A percentile compares a stretch with the other conserved stretches of the same genome.
Evolutionary conservation across 306 rosid species (phyloP).

Genomic region (Myrica gale): DNA sequence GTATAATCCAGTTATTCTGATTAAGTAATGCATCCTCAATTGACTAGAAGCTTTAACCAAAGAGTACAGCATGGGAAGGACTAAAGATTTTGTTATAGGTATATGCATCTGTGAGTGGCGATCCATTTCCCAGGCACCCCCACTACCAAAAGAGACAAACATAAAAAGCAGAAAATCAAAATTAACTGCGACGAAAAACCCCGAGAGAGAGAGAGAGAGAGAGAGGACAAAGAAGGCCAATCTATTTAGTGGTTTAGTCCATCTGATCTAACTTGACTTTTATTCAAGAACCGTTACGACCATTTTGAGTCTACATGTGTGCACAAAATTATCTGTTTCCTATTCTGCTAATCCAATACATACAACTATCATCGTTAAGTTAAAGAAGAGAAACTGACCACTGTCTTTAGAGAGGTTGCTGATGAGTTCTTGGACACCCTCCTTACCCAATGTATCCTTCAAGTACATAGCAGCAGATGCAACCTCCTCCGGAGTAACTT

Average conservation of each 20-base stretch:
- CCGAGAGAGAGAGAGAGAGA: too few relatives aligned
- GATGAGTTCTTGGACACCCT: slow-evolving; percentile 89
- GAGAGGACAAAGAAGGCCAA: too few relatives aligned
- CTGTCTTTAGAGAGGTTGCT: slow-evolving; percentile 87
- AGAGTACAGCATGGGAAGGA: neutral
- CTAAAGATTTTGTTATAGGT: neutral
- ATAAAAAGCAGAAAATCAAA: neutral
- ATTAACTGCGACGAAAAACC: neutral
- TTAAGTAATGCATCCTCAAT: slow-evolving; percentile 6
- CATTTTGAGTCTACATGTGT: too few relatives aligned
- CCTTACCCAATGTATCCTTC: slow-evolving; percentile 84
- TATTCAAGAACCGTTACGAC: too few relatives aligned
- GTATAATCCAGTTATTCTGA: slow-evolving; percentile 15
- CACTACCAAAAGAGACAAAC: too few relatives aligned
- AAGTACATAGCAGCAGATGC: slow-evolving; percentile 90
- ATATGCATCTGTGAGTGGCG: neutral
- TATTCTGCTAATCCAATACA: too few relatives aligned
- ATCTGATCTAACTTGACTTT: too few relatives aligned
- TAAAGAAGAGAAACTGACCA: slow-evolving; percentile 40
- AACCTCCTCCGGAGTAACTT: slow-evolving; percentile 96
- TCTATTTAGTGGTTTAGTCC: too few relatives aligned
- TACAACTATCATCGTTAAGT: too few relatives aligned
- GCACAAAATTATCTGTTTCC: neutral
- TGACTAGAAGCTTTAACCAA: neutral
- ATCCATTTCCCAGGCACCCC: neutral